Conservation (phyloP, 768 basidiomycete species). For the Paxillus ammoniavirescens region DNA sequence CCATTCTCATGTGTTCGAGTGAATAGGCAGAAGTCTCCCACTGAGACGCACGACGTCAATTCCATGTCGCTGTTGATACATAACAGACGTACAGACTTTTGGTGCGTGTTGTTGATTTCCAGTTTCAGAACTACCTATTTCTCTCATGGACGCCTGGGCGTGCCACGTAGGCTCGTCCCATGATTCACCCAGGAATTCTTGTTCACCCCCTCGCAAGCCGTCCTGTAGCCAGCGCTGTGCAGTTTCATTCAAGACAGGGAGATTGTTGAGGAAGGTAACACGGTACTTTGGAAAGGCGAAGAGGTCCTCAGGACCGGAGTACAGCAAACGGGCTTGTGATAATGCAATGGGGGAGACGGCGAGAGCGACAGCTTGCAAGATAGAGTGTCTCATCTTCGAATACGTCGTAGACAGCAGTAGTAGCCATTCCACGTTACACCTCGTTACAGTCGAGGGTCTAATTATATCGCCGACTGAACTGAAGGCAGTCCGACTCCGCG, state of each 20-base stretch:
- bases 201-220: constrained; percentile 72
- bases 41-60: constrained; percentile 23
- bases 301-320: constrained; percentile 77
- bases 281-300: constrained; percentile 81
- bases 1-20: constrained; percentile 75
- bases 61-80: constrained; percentile 6
- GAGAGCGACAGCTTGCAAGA: constrained; percentile 11
- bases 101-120: constrained; percentile 24
- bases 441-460: constrained; percentile 1
- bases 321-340: constrained; percentile 40
- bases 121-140: constrained; percentile 56
- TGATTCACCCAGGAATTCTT: constrained; percentile 71
- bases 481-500: constrained; percentile 27
- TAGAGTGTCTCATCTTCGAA: constrained; percentile 17
- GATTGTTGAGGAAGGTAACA: constrained; percentile 74
- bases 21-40: constrained; percentile 39
- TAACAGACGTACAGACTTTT: constrained; percentile 39
- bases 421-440: constrained; percentile 10
- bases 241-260: constrained; percentile 71
- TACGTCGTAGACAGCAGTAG: background rate
- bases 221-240: constrained; percentile 72
- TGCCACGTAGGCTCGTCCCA: constrained; percentile 44
- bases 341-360: constrained; percentile 13
- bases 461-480: constrained; percentile 35
- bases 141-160: constrained; percentile 44